phyloP scores from a whole-genome alignment of 2,329 filamentous ascomycete genomes.

The Phialophora chinensis region DNA sequence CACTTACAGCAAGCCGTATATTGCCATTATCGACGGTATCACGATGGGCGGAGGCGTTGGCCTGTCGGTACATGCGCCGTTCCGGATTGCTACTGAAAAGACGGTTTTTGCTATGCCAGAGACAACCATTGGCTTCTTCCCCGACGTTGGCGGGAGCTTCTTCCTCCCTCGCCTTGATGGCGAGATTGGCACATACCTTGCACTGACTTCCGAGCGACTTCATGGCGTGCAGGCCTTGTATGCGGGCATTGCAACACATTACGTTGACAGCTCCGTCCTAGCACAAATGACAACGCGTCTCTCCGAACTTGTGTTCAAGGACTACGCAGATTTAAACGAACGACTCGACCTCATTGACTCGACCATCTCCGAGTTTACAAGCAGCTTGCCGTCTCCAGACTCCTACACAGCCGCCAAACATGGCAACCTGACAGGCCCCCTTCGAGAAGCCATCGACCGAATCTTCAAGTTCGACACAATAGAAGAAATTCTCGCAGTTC shows the following conservation, averaged over 20 bases:
- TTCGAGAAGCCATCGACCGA: conserved; percentile 82
- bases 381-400: conserved; percentile 70
- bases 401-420: conserved; percentile 60
- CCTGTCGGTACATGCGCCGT: conserved; percentile 90
- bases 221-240: conserved; percentile 87
- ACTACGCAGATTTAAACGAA: conserved; percentile 68
- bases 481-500: conserved; percentile 70
- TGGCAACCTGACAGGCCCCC: conserved; percentile 65
- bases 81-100: conserved; percentile 93
- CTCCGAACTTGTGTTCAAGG: conserved; percentile 85
- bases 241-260: conserved; percentile 91
- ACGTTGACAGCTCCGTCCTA: conserved; percentile 87
- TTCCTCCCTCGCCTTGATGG: conserved; percentile 92
- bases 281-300: conserved; percentile 81
- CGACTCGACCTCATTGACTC: conserved; percentile 77
- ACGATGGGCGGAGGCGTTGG: conserved; percentile 99
- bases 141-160: conserved; percentile 95
- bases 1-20: conserved; percentile 89
- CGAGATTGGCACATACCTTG: conserved; percentile 86
- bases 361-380: conserved; percentile 90
- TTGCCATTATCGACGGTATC: conserved; percentile 95
- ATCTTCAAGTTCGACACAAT: conserved; percentile 74
- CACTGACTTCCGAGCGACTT: conserved; percentile 83
- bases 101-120: conserved; percentile 98
- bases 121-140: conserved; percentile 98